Evolutionary conservation across 1,284 basidiomycete species (phyloP).

Genomic region (Volvariella surrecta): DNA sequence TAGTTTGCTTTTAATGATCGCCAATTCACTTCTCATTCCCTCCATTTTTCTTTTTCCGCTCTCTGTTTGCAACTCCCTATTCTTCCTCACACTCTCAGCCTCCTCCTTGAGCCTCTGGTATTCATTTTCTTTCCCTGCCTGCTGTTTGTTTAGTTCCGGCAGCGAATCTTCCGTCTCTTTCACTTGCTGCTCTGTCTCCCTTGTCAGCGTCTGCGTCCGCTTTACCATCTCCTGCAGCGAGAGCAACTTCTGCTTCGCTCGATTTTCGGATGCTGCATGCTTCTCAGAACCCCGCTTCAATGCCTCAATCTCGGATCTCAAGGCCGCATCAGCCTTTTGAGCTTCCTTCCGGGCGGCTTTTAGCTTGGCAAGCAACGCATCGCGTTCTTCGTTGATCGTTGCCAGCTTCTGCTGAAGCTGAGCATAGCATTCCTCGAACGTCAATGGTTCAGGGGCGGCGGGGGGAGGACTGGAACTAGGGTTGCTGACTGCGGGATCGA

Average conservation of each 20-base stretch:
- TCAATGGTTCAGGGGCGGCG: constrained; percentile 6
- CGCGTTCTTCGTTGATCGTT: constrained; percentile 48
- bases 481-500: constrained; percentile 7
- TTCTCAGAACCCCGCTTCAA: constrained; percentile 69
- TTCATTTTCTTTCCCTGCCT: constrained; percentile 37
- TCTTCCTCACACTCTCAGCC: constrained; percentile 32
- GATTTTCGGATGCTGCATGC: constrained; percentile 50
- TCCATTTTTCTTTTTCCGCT: constrained; percentile 53
- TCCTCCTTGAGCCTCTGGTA: constrained; percentile 35
- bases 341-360: constrained; percentile 64
- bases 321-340: constrained; percentile 63
- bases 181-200: constrained; percentile 44
- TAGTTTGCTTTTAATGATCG: constrained; percentile 34
- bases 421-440: constrained; percentile 48
- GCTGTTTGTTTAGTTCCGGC: constrained; percentile 35
- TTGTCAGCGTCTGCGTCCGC: constrained; percentile 49
- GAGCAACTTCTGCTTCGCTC: constrained; percentile 65
- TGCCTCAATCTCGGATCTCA: constrained; percentile 68
- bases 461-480: not conserved
- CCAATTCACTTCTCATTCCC: constrained; percentile 37
- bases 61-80: constrained; percentile 43
- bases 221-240: constrained; percentile 73
- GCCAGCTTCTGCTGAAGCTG: constrained; percentile 55
- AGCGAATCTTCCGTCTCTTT: constrained; percentile 42
- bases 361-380: constrained; percentile 48